Base-by-base conservation (phyloP, 2,329 filamentous ascomycete genomes). In the Thielaviopsis punctulata region DNA sequence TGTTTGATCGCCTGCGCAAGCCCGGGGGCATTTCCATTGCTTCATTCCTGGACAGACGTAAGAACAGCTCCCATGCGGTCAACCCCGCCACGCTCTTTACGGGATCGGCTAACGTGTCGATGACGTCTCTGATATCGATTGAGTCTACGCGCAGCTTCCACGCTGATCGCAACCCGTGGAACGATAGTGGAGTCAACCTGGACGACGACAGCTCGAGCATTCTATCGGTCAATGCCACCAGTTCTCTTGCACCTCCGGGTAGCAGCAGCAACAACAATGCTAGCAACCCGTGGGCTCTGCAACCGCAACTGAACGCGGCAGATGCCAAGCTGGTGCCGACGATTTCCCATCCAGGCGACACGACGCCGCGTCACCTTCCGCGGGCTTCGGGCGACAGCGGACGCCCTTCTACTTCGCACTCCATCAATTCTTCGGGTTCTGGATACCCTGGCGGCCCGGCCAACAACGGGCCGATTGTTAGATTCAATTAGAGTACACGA, bases 91-190 rank as follows among this genome's bases (percentile, higher is more conserved):
- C 84, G 41, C 82, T 96, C 64, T 95, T 95, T 76, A 95, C 94
- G 70, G 89, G 89, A 56, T 89, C 84, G 22, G 84, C 73, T 70
- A 90, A 90, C 61, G 84, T 86, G 52, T 95, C 90, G 58, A 95
- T 94, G 70, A 92, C 90, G 48, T 95, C 90, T 30, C 80, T 96
- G 59, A 89, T 94, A 60, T 95, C 88, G 57, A 89, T 95, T 66
- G 90, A 96, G 68, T 95, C 89, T 48, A 88, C 88, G 33, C 85
- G 90, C 64, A 95, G 88, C 70, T 82, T 82, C 66, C 81, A 82
- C 57, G 87, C 87, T 59, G 93, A 95, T 66, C 85, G 89, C 67
- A 95, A 95, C 69, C 89, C 89, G 56, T 96, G 90, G 90, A 95
- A 95, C 65, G 90, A 96, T 66, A 94, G 87, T 63, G 90, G 89